These are phyloP conservation scores for Colletotrichum sp. DNA, from an alignment of 2,329 filamentous ascomycete genomes.

Conservation along the genomic window DNA sequence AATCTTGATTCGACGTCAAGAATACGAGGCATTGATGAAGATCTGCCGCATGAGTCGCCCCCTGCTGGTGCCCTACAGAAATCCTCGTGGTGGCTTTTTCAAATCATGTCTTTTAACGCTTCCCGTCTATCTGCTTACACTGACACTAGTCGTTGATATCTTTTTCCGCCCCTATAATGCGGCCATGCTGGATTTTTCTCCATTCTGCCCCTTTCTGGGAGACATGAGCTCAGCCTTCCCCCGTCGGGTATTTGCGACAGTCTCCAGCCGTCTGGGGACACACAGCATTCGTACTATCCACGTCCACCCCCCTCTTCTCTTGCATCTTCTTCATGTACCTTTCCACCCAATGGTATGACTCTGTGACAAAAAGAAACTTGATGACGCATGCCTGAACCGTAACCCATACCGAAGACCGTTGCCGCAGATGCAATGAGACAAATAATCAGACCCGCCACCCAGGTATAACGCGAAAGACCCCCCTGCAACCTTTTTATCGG, in stretches of 20 bases:
- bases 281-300: neutral
- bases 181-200: neutral
- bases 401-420: conserved; percentile 18
- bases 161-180: conserved; percentile 16
- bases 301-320: neutral
- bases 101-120: conserved; percentile 23
- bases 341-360: conserved; percentile 13
- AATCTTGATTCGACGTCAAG: neutral
- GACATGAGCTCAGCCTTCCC: neutral
- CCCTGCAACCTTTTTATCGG: neutral
- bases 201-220: neutral
- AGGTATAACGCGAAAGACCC: conserved; percentile 5
- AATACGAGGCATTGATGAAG: neutral
- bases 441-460: conserved; percentile 15
- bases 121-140: conserved; percentile 21
- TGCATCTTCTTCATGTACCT: conserved; percentile 10
- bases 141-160: conserved; percentile 19
- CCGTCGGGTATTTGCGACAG: conserved; percentile 12
- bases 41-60: neutral
- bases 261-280: neutral
- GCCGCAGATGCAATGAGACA: conserved; percentile 21
- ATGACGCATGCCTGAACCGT: conserved; percentile 18
- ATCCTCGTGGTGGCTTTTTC: neutral
- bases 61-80: neutral
- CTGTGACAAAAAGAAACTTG: conserved; percentile 14